A percentile compares a stretch with the other conserved stretches of the same genome.
Evolutionary conservation across 148 eudicot species (phyloP).

Genomic region (Oxyria digyna): DNA sequence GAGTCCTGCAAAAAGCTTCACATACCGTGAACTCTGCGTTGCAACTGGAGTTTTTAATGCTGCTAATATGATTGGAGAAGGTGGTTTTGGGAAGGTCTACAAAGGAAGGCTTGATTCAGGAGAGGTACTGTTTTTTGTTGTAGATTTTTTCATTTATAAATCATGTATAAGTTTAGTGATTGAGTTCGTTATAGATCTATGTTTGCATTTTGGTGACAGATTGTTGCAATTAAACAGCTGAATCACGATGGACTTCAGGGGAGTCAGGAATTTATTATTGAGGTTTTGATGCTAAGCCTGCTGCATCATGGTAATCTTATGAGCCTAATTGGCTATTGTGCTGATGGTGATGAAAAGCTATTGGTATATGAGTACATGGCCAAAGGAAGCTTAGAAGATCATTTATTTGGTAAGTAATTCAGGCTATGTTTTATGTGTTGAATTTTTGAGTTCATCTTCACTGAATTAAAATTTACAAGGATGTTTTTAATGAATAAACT

Average conservation of each 20-base stretch:
- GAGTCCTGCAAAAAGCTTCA: conserved; percentile 11
- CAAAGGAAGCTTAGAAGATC: conserved; percentile 15
- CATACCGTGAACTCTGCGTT: conserved; percentile 11
- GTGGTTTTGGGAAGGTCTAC: conserved; percentile 39
- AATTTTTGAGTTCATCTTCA: neutral
- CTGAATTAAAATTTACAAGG: neutral
- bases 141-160: neutral
- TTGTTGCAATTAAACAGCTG: conserved; percentile 12
- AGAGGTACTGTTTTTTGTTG: neutral
- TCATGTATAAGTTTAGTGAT: neutral
- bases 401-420: conserved; percentile 12
- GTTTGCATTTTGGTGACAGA: conserved; percentile 6
- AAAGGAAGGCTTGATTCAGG: conserved; percentile 13
- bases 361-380: conserved; percentile 15
- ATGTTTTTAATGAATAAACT: neutral
- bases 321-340: conserved; percentile 11
- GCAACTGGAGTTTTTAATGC: conserved; percentile 12
- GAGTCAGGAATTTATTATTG: conserved; percentile 12
- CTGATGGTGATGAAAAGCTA: conserved; percentile 13
- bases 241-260: conserved; percentile 14
- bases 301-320: conserved; percentile 12
- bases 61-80: conserved; percentile 30
- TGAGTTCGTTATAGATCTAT: neutral
- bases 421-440: neutral
- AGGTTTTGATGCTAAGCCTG: conserved; percentile 13